A percentile compares a stretch with the other conserved stretches of the same genome.
phyloP scores from a whole-genome alignment of 192 early-diverging fungal genomes.

The Entomortierella beljakovae region DNA sequence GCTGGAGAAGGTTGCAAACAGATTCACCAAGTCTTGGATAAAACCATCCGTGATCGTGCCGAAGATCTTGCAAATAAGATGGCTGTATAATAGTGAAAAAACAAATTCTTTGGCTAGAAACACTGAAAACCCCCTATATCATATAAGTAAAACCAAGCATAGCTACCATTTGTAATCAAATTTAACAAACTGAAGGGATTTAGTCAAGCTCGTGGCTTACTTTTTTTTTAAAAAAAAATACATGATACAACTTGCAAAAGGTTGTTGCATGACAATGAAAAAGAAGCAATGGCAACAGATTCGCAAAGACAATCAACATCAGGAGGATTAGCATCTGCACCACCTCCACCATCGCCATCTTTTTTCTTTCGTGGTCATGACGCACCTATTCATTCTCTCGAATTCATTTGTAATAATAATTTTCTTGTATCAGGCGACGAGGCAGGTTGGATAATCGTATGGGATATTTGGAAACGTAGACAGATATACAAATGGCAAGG shows the following conservation, averaged over 20 bases:
- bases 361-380: constrained; percentile 58
- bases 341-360: constrained; percentile 35
- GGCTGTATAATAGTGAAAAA: constrained; percentile 24
- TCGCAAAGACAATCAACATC: constrained; percentile 2
- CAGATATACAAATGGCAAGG: constrained; percentile 43
- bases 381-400: constrained; percentile 45
- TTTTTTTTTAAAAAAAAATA: too few relatives aligned
- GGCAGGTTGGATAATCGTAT: constrained; percentile 35
- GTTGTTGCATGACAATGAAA: not conserved
- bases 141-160: too few relatives aligned
- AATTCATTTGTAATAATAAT: constrained; percentile 51
- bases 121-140: too few relatives aligned
- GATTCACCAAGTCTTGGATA: constrained; percentile 71
- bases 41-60: constrained; percentile 64
- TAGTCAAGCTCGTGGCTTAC: too few relatives aligned
- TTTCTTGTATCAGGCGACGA: constrained; percentile 51
- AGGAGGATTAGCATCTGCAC: not conserved
- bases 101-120: too few relatives aligned
- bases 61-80: constrained; percentile 59
- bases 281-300: not conserved
- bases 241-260: not conserved
- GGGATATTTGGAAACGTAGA: constrained; percentile 53
- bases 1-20: constrained; percentile 78
- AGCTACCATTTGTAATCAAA: too few relatives aligned
- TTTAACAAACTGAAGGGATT: too few relatives aligned